Evolutionary conservation across 2,329 filamentous ascomycete species (phyloP), one percentile per base, ranked within the genome.

Genomic region (Aspergillus cejpii): DNA sequence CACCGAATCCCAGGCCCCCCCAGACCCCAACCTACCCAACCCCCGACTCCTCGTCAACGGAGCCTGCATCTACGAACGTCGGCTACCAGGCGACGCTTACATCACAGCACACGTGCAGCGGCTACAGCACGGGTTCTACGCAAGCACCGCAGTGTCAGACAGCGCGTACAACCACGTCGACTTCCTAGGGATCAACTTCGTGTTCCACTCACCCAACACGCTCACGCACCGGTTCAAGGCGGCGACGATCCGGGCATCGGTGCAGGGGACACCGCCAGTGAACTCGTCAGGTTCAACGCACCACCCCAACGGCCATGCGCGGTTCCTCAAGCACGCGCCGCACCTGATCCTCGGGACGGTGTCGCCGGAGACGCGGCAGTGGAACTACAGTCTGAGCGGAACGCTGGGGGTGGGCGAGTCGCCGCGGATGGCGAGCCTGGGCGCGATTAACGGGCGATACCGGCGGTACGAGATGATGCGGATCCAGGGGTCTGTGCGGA

Each of bases 21-120:
- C 42, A 11, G 67, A 70, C 49, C 64, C 58, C 11, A 70, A 70
- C 43, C 57, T 64, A 44, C 52, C 64, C 3, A 61, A 69, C 44
- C 60, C 64, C 21, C 63, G 64, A 17, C 53, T 68, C 23, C 55
- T 62, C 29, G 49, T 66, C 39, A 64, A 72, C 52, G 55, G 64
- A 41, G 61, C 66, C 56, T 73, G 73, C 45, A 67, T 76, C 31
- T 76, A 75, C 43, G 73, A 76, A 53, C 68, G 72, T 15, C 64
- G 59, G 17, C 64, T 76, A 11, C 72, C 72, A 0, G 72, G 73
- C 3, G 63, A 72, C 28, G 69, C 72, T 6, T 75, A 71, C 51
- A 67, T 75, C 41, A 74, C 73, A 0, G 73, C 72, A 0, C 71
- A 76, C 47, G 69, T 74, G 7, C 70, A 74, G 45, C 70, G 74